Conservation (phyloP, 495 filamentous ascomycete genomes). For the Neurospora sp. region DNA sequence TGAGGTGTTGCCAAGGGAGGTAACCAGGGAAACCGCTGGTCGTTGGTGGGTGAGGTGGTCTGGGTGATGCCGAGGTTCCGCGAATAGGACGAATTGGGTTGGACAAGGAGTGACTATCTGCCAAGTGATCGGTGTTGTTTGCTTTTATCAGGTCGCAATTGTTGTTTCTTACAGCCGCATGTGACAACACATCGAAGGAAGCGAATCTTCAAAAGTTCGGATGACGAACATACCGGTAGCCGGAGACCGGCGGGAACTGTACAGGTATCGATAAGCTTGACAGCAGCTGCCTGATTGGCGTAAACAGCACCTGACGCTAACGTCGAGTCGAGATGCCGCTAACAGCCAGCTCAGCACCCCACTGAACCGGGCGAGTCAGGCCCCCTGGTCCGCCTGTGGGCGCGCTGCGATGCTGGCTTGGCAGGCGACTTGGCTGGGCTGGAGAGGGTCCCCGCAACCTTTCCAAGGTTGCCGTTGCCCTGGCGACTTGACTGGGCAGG, state of each 20-base stretch:
- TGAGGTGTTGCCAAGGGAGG: slow-evolving; percentile 1
- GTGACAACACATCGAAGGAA: not conserved
- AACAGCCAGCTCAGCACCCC: not conserved
- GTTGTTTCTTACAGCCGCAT: not conserved
- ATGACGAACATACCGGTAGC: not conserved
- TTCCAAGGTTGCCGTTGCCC: not conserved
- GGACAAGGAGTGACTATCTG: not conserved
- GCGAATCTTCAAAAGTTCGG: not conserved
- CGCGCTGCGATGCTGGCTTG: not conserved
- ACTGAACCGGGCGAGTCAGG: not conserved
- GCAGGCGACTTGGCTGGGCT: not conserved
- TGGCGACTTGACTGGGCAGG: not conserved
- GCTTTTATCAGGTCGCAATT: not conserved
- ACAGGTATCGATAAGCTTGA: not conserved
- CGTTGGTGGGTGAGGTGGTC: not conserved
- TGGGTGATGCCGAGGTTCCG: not conserved
- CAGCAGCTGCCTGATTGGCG: not conserved
- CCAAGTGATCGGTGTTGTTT: too few species aligned
- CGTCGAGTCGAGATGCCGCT: not conserved
- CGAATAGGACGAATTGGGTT: not conserved
- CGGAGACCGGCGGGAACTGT: not conserved
- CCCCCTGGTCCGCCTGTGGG: not conserved
- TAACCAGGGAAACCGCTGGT: not conserved
- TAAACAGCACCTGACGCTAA: not conserved
- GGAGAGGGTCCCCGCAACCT: not conserved